phyloP scores from a whole-genome alignment of 2,329 filamentous ascomycete species.

The Trematosphaeria pertusa region DNA sequence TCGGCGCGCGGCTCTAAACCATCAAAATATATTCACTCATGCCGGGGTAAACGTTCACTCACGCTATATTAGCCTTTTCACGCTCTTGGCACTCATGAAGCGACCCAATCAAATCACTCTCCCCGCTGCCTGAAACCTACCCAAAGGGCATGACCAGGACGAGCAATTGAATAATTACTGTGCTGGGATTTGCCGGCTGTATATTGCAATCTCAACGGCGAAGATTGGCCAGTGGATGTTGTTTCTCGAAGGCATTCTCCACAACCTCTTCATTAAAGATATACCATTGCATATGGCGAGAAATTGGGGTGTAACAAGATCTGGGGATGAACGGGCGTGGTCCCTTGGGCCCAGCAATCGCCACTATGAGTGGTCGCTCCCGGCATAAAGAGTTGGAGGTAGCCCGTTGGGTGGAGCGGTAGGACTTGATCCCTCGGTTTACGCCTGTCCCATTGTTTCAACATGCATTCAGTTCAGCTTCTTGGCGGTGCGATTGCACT shows the following conservation, averaged over 20 bases:
- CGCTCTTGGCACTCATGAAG: conserved; percentile 13
- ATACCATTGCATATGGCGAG: conserved; percentile 27
- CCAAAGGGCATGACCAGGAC: conserved; percentile 21
- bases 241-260: conserved; percentile 15
- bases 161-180: conserved; percentile 21
- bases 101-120: conserved; percentile 24
- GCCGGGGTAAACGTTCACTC: conserved; percentile 10
- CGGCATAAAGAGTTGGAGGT: conserved; percentile 29
- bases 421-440: conserved; percentile 14
- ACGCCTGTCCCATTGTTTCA: conserved; percentile 13
- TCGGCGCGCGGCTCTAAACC: conserved; percentile 17
- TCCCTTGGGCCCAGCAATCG: conserved; percentile 16
- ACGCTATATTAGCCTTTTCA: conserved; percentile 20
- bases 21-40: conserved; percentile 43
- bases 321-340: conserved; percentile 16
- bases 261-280: conserved; percentile 33
- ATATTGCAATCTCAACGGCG: conserved; percentile 24
- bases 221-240: conserved; percentile 31
- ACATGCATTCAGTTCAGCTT: conserved; percentile 36
- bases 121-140: conserved; percentile 30
- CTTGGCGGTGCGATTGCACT: conserved; percentile 38
- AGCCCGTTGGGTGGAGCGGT: conserved; percentile 8
- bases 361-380: conserved; percentile 12
- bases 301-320: conserved; percentile 27
- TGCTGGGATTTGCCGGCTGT: conserved; percentile 21